A percentile compares a stretch with the other conserved stretches of the same genome.
Conservation (phyloP, 2,329 filamentous ascomycete species). For the Cladophialophora yegresii region DNA sequence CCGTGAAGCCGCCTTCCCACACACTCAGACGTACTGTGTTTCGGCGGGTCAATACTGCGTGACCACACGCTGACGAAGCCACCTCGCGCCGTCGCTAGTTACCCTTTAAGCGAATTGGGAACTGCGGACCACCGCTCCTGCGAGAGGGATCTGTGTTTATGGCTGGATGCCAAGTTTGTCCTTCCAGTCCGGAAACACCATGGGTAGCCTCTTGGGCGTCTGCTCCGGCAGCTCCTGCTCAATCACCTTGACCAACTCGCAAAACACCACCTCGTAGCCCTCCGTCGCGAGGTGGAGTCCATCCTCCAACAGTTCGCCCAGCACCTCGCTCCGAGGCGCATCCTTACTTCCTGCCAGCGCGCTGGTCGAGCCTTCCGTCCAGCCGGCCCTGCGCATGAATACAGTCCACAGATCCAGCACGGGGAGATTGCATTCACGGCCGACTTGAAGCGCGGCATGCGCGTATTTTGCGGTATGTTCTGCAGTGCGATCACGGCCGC, state of each 20-base stretch:
- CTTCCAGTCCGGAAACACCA: conserved; percentile 57
- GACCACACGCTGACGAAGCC: no score
- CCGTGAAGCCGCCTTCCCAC: not conserved
- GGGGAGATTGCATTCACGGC: conserved; percentile 56
- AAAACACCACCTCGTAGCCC: conserved; percentile 60
- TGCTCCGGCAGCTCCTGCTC: conserved; percentile 57
- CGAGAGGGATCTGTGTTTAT: not conserved
- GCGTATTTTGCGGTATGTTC: conserved; percentile 65
- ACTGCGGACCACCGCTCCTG: not conserved
- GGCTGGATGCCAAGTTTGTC: conserved; percentile 16
- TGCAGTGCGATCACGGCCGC: conserved; percentile 59
- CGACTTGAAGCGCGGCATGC: conserved; percentile 65
- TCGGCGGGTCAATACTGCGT: not conserved
- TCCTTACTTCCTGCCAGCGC: conserved; percentile 59
- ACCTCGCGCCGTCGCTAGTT: not conserved
- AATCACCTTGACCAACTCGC: conserved; percentile 57
- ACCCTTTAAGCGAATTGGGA: not conserved
- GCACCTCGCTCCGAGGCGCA: conserved; percentile 58
- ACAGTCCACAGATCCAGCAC: conserved; percentile 79
- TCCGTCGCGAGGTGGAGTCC: conserved; percentile 60
- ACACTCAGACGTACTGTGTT: not conserved
- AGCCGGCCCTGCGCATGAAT: conserved; percentile 67
- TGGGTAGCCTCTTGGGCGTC: conserved; percentile 53
- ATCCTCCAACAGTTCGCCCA: conserved; percentile 38
- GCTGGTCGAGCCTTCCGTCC: conserved; percentile 48